Evolutionary conservation across 2,329 filamentous ascomycete species (phyloP), one percentile per base, ranked within the genome.

Genomic region (Pseudogymnoascus sp.): DNA sequence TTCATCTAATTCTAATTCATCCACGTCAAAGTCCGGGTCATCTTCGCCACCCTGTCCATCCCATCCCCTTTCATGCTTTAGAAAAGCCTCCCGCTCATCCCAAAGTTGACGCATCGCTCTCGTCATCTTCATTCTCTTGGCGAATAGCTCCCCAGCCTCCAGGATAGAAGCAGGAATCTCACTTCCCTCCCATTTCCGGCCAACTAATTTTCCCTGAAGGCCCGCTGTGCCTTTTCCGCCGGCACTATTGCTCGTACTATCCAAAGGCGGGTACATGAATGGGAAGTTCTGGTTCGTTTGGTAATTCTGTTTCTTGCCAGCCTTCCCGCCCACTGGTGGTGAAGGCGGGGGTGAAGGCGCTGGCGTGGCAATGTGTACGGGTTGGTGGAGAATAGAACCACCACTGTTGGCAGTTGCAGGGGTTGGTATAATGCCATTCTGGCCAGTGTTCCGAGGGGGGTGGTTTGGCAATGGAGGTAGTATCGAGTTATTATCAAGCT

Each of bases 201-300:
- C 91, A 2, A 96, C 91, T 21, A 96, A 79, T 17, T 84, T 76
- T 68, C 93, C 89, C 73, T 96, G 91, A 50, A 93, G 76, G 44
- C 90, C 89, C 5, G 92, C 90, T 19, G 83, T 84, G 11, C 93
- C 93, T 73, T 96, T 97, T 0, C 93, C 93, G 61, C 95, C 93
- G 38, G 93, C 87, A 69, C 88, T 90, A 72, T 96, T 96, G 76
- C 92, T 96, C 23, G 86, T 88, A 66, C 87, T 88, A 75, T 97
- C 93, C 17, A 97, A 79, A 1, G 95, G 95, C 1, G 95, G 95
- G 69, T 99, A 99, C 78, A 99, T 87, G 72, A 99, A 97, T 0
- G 95, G 95, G 68, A 99, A 97, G 73, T 97, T 95, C 71, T 99
- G 95, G 72, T 99, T 99, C 0, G 95, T 99, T 75, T 99, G 95